phyloP scores from a whole-genome alignment of 148 eudicot species.

The Cornus controversa region DNA sequence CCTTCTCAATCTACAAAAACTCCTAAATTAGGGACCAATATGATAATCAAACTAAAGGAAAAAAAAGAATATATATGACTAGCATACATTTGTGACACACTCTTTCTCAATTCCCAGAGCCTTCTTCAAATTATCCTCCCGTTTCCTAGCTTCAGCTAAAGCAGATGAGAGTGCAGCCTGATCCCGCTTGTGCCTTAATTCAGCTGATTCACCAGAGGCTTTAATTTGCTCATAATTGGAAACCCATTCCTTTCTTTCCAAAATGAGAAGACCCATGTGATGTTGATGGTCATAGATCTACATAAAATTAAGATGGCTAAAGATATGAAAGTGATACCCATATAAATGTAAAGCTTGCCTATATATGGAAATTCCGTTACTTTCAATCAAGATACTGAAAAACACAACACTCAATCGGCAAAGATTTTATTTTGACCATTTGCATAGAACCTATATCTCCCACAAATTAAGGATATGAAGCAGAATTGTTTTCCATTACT shows the following conservation, averaged over 20 bases:
- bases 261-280: constrained; percentile 79
- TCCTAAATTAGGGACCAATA: constrained; percentile 9
- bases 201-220: constrained; percentile 56
- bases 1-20: constrained; percentile 69
- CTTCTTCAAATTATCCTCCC: constrained; percentile 79
- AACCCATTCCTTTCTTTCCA: constrained; percentile 83
- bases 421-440: neutral
- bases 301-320: constrained; percentile 16
- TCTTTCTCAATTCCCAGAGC: constrained; percentile 88
- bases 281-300: constrained; percentile 78
- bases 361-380: constrained; percentile 10
- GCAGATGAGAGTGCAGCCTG: constrained; percentile 56
- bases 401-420: neutral
- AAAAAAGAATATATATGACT: neutral
- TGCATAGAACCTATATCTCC: neutral
- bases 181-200: constrained; percentile 52
- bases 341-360: neutral
- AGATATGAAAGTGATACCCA: neutral
- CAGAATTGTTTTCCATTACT: neutral
- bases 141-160: constrained; percentile 74
- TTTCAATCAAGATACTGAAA: neutral
- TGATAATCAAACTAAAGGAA: neutral
- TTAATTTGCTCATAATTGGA: constrained; percentile 69
- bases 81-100: constrained; percentile 79
- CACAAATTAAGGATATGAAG: neutral